Conservation (phyloP, 164 flowering plant genomes). For the Litsea cubeba region DNA sequence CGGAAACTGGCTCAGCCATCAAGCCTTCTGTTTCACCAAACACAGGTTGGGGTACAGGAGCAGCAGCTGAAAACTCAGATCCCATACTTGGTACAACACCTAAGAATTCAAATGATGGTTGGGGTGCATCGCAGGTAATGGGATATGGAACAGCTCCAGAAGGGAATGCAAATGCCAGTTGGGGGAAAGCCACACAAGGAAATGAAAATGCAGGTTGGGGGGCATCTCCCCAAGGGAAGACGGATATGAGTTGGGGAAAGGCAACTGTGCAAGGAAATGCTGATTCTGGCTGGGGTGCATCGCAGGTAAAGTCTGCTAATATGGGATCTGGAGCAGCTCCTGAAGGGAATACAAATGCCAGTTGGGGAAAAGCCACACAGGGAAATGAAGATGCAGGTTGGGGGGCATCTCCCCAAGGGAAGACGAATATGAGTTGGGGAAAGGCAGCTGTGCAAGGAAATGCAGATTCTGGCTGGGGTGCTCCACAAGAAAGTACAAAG, state of each 20-base stretch:
- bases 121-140: background rate
- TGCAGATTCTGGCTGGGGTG: background rate
- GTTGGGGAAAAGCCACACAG: slow-evolving; percentile 32
- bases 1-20: background rate
- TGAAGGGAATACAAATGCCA: slow-evolving; percentile 19
- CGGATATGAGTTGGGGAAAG: slow-evolving; percentile 28
- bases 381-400: slow-evolving; percentile 5
- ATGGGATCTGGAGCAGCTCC: slow-evolving; percentile 10
- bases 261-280: slow-evolving; percentile 20
- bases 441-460: slow-evolving; percentile 17
- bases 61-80: slow-evolving; percentile 4
- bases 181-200: slow-evolving; percentile 28
- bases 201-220: slow-evolving; percentile 5
- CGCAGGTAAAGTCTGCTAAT: background rate
- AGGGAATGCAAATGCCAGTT: slow-evolving; percentile 21
- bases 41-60: background rate
- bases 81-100: slow-evolving; percentile 1
- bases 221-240: slow-evolving; percentile 16
- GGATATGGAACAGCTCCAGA: slow-evolving; percentile 13
- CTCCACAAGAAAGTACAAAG: slow-evolving; percentile 24
- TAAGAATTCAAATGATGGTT: background rate
- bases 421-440: slow-evolving; percentile 31
- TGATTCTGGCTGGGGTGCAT: background rate
- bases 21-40: slow-evolving; percentile 7
- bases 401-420: slow-evolving; percentile 15